Conservation (phyloP, 192 early-diverging fungal species). For the Endogone sp. region DNA sequence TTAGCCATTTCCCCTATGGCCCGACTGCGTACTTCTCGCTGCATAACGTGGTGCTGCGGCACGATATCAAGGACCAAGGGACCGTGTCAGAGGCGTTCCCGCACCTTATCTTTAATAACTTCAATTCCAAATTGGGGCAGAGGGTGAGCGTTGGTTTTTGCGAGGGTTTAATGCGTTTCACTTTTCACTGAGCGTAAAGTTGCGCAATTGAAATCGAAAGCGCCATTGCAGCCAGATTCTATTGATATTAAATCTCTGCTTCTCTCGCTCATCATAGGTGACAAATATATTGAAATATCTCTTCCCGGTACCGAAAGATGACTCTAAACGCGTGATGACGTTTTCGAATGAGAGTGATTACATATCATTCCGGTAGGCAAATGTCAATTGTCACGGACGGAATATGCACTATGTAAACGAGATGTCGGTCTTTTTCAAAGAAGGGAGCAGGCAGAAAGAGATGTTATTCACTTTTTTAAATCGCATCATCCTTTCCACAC, state of each 20-base stretch:
- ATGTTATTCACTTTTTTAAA: neutral
- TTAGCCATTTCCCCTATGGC: slow-evolving; percentile 96
- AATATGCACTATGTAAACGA: too few species aligned
- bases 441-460: neutral
- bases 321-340: slow-evolving; percentile 95
- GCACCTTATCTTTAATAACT: slow-evolving; percentile 95
- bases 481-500: neutral
- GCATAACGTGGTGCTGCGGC: slow-evolving; percentile 95
- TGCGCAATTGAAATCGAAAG: neutral
- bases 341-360: slow-evolving; percentile 96
- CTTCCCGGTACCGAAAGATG: slow-evolving; percentile 96
- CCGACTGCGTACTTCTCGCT: slow-evolving; percentile 97
- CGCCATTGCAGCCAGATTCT: neutral
- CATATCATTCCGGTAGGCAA: slow-evolving; percentile 83
- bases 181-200: neutral
- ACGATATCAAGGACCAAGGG: slow-evolving; percentile 95
- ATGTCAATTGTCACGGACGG: too few species aligned
- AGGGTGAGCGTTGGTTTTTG: slow-evolving; percentile 45
- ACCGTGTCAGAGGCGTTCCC: slow-evolving; percentile 97
- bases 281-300: slow-evolving; percentile 91
- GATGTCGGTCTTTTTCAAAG: too few species aligned
- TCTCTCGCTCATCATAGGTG: slow-evolving; percentile 34
- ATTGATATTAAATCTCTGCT: neutral
- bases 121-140: slow-evolving; percentile 80
- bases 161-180: neutral